Percentiles rank a stretch among this genome's conserved stretches.
Evolutionary conservation across 768 basidiomycete genomes (phyloP).

Genomic region (Mycena indigotica): DNA sequence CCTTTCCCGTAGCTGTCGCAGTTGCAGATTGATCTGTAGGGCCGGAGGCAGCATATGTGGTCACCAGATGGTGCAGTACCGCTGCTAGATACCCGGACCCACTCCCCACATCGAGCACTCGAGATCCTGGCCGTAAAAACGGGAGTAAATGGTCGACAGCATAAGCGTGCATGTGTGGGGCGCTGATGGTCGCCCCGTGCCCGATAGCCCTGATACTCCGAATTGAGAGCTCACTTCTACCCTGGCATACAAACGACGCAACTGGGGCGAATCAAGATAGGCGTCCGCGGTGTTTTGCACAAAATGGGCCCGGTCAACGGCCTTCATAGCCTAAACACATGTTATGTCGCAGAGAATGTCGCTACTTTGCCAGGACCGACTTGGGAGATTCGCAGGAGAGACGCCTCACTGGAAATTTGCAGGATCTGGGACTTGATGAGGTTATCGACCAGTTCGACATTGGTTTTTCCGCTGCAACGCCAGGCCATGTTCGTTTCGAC

Average conservation of each 20-base stretch:
- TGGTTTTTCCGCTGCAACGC: conserved; percentile 1
- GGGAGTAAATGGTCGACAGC: conserved; percentile 78
- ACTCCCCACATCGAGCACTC: conserved; percentile 87
- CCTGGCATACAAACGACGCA: conserved; percentile 23
- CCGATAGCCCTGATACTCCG: conserved; percentile 62
- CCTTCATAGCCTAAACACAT: neutral
- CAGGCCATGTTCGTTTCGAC: neutral
- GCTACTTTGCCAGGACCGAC: neutral
- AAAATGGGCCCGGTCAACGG: conserved; percentile 49
- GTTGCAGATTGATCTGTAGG: conserved; percentile 28
- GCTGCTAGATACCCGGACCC: conserved; percentile 88
- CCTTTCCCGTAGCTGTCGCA: conserved; percentile 45
- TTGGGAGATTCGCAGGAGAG: neutral
- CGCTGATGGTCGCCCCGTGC: conserved; percentile 89
- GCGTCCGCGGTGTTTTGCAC: conserved; percentile 53
- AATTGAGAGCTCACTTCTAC: neutral
- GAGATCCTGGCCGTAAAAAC: conserved; percentile 67
- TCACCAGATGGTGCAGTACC: conserved; percentile 69
- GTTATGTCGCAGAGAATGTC: neutral
- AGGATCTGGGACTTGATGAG: neutral
- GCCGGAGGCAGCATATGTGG: conserved; percentile 36
- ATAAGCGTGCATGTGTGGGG: conserved; percentile 97
- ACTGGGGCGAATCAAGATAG: conserved; percentile 82
- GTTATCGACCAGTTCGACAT: neutral
- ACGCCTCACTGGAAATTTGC: neutral